These are phyloP conservation scores for Crotalaria pallida DNA, from an alignment of 306 rosid species.

Conservation along the genomic window DNA sequence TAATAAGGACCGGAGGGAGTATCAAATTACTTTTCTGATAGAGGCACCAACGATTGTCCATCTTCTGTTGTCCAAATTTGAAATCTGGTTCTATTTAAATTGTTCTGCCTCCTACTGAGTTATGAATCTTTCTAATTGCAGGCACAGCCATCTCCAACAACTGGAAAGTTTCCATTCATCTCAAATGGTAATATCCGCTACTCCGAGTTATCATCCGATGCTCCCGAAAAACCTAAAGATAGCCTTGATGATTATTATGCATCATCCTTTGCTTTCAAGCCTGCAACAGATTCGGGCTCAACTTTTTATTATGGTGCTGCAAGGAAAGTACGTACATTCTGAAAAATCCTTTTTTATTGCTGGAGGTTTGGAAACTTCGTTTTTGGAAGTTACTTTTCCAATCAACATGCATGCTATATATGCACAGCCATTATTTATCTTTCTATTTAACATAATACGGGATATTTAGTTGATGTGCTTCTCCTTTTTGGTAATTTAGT, in stretches of 20 bases:
- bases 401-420: neutral
- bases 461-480: neutral
- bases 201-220: conserved; percentile 37
- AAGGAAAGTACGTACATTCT: conserved; percentile 52
- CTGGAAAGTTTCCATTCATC: conserved; percentile 68
- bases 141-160: conserved; percentile 97
- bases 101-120: conserved; percentile 19
- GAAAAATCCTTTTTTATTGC: neutral
- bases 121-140: conserved; percentile 46
- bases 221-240: conserved; percentile 36
- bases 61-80: neutral
- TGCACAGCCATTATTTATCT: neutral
- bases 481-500: conserved; percentile 19
- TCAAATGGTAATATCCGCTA: conserved; percentile 36
- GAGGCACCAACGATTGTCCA: neutral
- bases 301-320: conserved; percentile 51
- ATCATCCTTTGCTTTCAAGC: conserved; percentile 74
- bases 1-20: too few species aligned
- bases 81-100: neutral
- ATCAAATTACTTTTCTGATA: neutral
- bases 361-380: neutral
- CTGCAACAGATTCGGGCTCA: conserved; percentile 46
- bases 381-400: neutral
- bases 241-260: conserved; percentile 40
- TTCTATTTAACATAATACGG: conserved; percentile 4